These are phyloP conservation scores for Pistacia vera DNA, from an alignment of 345 rosid species.

Conservation along the genomic window DNA sequence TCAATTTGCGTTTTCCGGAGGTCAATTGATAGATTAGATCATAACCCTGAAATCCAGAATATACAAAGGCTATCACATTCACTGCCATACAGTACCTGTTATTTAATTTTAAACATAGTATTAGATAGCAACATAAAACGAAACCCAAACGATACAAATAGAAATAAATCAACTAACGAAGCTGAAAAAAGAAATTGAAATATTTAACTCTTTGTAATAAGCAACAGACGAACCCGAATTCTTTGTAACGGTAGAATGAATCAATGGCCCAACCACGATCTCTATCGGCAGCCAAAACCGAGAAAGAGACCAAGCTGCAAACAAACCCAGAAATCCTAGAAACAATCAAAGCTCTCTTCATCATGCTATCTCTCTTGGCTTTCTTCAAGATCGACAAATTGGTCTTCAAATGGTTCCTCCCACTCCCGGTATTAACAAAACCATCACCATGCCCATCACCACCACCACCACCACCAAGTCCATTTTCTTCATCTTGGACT, in stretches of 20 bases:
- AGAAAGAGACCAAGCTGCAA: slow-evolving; percentile 71
- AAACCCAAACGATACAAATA: background rate
- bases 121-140: background rate
- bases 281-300: slow-evolving; percentile 79
- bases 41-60: slow-evolving; percentile 67
- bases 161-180: background rate
- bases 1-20: slow-evolving; percentile 40
- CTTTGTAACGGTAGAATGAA: slow-evolving; percentile 79
- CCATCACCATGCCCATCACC: background rate
- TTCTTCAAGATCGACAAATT: slow-evolving; percentile 50
- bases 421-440: slow-evolving; percentile 17
- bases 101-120: slow-evolving; percentile 19
- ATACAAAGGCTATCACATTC: slow-evolving; percentile 71
- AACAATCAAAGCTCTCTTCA: slow-evolving; percentile 53
- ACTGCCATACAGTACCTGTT: slow-evolving; percentile 80
- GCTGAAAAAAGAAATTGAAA: background rate
- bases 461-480: slow-evolving; percentile 1
- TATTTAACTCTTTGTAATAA: no score
- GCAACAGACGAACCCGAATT: slow-evolving; percentile 62
- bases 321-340: slow-evolving; percentile 64
- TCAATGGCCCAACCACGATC: slow-evolving; percentile 91
- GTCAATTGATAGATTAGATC: slow-evolving; percentile 56
- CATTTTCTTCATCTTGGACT: slow-evolving; percentile 22
- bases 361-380: slow-evolving; percentile 39
- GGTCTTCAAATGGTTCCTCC: slow-evolving; percentile 39